Percentiles rank a stretch among this genome's conserved stretches.
Conservation (phyloP, 1,284 basidiomycete genomes). For the Butyriboletus appendiculatus region DNA sequence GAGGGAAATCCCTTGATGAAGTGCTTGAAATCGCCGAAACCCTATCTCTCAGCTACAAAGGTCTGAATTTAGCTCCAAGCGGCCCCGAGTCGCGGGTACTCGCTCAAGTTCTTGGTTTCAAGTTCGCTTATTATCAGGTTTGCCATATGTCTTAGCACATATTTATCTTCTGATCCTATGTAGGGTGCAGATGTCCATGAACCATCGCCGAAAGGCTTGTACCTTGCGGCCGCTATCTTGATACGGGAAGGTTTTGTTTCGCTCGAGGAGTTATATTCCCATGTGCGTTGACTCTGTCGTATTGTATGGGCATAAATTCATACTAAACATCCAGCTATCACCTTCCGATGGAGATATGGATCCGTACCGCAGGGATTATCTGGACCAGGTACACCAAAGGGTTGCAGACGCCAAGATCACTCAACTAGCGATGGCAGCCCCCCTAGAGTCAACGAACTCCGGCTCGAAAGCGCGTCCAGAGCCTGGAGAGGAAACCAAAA, state of each 20-base stretch:
- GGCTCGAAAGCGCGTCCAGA: constrained; percentile 40
- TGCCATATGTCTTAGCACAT: constrained; percentile 18
- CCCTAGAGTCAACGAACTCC: constrained; percentile 63
- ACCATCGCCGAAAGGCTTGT: constrained; percentile 71
- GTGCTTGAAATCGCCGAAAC: constrained; percentile 56
- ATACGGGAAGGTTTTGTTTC: constrained; percentile 88
- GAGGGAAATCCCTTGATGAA: constrained; percentile 65
- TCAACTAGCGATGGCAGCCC: constrained; percentile 87
- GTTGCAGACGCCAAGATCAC: constrained; percentile 73
- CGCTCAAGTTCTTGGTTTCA: constrained; percentile 94
- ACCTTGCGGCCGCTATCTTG: constrained; percentile 83
- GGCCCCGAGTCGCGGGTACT: constrained; percentile 59
- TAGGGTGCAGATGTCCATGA: constrained; percentile 60
- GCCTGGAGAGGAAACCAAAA: constrained; percentile 45
- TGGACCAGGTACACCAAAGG: constrained; percentile 63
- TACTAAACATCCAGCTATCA: constrained; percentile 51
- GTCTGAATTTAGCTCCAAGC: constrained; percentile 20
- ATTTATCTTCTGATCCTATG: constrained; percentile 15
- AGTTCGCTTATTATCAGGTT: constrained; percentile 90
- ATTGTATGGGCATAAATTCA: constrained; percentile 7
- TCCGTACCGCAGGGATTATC: constrained; percentile 65
- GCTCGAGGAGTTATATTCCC: constrained; percentile 84
- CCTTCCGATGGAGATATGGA: constrained; percentile 80
- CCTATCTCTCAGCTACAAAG: constrained; percentile 7
- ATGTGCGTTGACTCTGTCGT: constrained; percentile 53